Conservation (phyloP, 176 grass and related monocot species). For the Secale cereale region DNA sequence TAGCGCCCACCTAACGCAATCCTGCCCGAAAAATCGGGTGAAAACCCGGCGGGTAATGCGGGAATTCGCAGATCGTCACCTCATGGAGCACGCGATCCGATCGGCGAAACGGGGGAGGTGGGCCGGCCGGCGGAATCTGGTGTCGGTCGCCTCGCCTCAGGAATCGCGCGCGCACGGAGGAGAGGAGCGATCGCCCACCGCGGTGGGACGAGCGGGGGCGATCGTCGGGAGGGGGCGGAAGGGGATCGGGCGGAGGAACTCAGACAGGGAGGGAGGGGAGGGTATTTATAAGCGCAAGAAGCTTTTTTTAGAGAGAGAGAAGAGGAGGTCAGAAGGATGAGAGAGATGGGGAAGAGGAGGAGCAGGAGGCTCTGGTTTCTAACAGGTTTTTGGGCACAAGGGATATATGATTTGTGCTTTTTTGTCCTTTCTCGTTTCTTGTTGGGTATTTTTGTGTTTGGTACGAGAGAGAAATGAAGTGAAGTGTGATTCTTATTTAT, state of each 20-base stretch:
- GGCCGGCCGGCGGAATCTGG: slow-evolving; percentile 1
- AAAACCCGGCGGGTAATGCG: background rate
- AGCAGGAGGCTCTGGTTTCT: background rate
- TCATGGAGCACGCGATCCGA: slow-evolving; percentile 44
- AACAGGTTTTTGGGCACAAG: slow-evolving; percentile 19
- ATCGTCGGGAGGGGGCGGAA: slow-evolving; percentile 37
- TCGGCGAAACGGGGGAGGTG: slow-evolving; percentile 34
- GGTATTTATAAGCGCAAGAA: slow-evolving; percentile 44
- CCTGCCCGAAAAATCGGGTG: background rate
- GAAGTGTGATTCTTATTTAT: background rate
- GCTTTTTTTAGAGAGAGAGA: slow-evolving; percentile 45
- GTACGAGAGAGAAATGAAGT: background rate
- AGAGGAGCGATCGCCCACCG: slow-evolving; percentile 51
- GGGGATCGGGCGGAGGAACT: slow-evolving; percentile 41
- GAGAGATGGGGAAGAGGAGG: background rate
- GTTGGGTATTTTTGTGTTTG: no score
- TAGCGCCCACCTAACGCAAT: slow-evolving; percentile 20
- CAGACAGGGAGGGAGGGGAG: background rate
- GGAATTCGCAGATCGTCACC: slow-evolving; percentile 39
- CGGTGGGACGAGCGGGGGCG: slow-evolving; percentile 55
- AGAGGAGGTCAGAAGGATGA: background rate
- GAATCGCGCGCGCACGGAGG: slow-evolving; percentile 37
- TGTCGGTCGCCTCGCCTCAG: slow-evolving; percentile 7
- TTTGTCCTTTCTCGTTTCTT: background rate
- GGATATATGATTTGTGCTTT: background rate